Percentiles rank a stretch among this genome's conserved stretches.
phyloP scores from a whole-genome alignment of 768 basidiomycete species.

The Phlebiopsis gigantea region DNA sequence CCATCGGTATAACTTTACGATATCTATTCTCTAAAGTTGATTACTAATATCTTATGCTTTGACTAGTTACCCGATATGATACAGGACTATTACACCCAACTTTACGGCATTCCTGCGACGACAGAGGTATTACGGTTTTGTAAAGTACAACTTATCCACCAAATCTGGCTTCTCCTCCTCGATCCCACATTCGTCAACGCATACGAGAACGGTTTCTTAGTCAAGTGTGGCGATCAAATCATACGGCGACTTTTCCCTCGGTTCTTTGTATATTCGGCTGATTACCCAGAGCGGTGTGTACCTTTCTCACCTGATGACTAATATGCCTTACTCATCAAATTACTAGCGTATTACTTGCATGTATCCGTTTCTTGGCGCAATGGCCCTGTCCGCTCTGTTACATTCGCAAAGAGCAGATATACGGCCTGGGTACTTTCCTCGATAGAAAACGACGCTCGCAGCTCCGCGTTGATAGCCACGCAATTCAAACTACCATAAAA shows the following conservation, averaged over 20 bases:
- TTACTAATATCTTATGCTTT: background rate
- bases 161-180: constrained; percentile 21
- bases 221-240: constrained; percentile 25
- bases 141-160: constrained; percentile 28
- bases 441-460: too few relatives aligned
- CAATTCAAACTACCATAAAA: too few relatives aligned
- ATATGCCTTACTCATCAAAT: background rate
- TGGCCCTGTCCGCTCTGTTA: constrained; percentile 38
- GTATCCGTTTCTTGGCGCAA: constrained; percentile 32
- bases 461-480: too few relatives aligned
- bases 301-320: background rate
- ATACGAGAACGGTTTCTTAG: constrained; percentile 23
- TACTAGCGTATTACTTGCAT: constrained; percentile 30
- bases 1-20: constrained; percentile 36
- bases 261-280: constrained; percentile 26
- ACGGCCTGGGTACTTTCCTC: too few relatives aligned
- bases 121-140: constrained; percentile 25
- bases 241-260: constrained; percentile 19
- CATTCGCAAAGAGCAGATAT: constrained; percentile 17
- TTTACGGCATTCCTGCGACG: constrained; percentile 12
- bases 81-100: constrained; percentile 20
- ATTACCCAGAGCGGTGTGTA: constrained; percentile 33
- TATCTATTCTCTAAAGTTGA: background rate
- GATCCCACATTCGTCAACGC: constrained; percentile 21
- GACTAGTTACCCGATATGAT: constrained; percentile 26